phyloP scores from a whole-genome alignment of 129 eudicot species.

The Pseudognaphalium luteoalbum region DNA sequence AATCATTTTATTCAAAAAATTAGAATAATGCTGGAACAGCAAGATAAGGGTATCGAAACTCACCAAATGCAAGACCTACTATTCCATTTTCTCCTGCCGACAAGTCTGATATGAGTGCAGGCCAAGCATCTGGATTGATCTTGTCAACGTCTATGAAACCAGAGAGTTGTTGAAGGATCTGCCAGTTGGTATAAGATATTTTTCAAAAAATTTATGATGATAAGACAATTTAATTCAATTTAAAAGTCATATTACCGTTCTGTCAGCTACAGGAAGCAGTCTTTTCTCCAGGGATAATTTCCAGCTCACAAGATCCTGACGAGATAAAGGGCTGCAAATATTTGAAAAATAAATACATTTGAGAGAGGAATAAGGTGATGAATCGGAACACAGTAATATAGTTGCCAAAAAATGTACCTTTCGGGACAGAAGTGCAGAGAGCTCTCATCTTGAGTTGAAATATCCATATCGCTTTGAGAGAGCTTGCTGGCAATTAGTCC shows the following conservation, averaged over 20 bases:
- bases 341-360: not conserved
- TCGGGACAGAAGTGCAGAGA: constrained; percentile 71
- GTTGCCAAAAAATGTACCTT: constrained; percentile 45
- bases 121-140: constrained; percentile 93
- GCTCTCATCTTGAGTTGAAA: constrained; percentile 60
- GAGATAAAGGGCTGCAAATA: constrained; percentile 77
- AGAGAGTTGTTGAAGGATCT: constrained; percentile 74
- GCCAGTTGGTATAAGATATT: constrained; percentile 1
- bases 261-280: constrained; percentile 81
- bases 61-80: constrained; percentile 84
- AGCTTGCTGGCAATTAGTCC: constrained; percentile 97
- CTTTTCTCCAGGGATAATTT: constrained; percentile 87
- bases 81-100: constrained; percentile 88
- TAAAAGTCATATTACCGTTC: constrained; percentile 46
- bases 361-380: not conserved
- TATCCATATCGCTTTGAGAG: constrained; percentile 74
- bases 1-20: not conserved
- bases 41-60: constrained; percentile 19
- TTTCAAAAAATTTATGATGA: not conserved
- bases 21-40: not conserved
- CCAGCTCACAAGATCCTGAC: constrained; percentile 99
- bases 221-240: not conserved
- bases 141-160: constrained; percentile 93
- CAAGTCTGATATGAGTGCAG: constrained; percentile 85
- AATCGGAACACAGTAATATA: not conserved